Conservation (phyloP, 202 grass and related monocot species). For the Hordeum pubiflorum region DNA sequence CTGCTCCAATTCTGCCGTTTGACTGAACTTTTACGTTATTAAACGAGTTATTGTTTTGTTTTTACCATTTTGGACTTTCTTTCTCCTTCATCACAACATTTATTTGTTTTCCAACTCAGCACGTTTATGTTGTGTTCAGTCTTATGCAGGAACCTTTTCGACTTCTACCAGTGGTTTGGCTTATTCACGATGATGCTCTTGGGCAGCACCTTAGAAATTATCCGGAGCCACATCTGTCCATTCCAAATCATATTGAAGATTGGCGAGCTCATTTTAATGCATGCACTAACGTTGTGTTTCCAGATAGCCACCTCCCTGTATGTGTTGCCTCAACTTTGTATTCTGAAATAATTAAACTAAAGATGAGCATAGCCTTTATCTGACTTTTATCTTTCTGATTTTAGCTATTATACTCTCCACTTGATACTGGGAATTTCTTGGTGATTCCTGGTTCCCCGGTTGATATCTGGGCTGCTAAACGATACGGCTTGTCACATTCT, state of each 20-base stretch:
- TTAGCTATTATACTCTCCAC: slow-evolving; percentile 69
- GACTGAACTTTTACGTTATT: neutral
- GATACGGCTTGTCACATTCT: slow-evolving; percentile 49
- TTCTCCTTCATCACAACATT: slow-evolving; percentile 9
- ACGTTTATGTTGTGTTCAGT: slow-evolving; percentile 57
- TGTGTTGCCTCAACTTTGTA: slow-evolving; percentile 14
- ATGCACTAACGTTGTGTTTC: slow-evolving; percentile 74
- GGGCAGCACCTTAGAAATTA: slow-evolving; percentile 53
- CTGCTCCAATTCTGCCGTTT: neutral
- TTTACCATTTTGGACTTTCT: neutral
- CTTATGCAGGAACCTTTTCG: slow-evolving; percentile 91
- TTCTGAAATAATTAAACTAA: slow-evolving; percentile 14
- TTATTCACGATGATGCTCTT: slow-evolving; percentile 86
- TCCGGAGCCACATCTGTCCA: slow-evolving; percentile 23
- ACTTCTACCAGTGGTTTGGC: slow-evolving; percentile 79
- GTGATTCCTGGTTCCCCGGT: slow-evolving; percentile 80
- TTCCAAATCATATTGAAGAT: slow-evolving; percentile 61
- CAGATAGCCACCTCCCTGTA: slow-evolving; percentile 88
- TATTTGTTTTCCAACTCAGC: slow-evolving; percentile 36
- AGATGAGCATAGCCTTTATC: slow-evolving; percentile 17
- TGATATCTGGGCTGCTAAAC: slow-evolving; percentile 56
- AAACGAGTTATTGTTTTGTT: slow-evolving; percentile 3
- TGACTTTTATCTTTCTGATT: slow-evolving; percentile 40
- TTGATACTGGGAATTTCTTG: slow-evolving; percentile 81
- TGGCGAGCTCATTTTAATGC: slow-evolving; percentile 80